Base-by-base conservation (phyloP, 768 basidiomycete genomes). In the Kwoniella mangroviensis region DNA sequence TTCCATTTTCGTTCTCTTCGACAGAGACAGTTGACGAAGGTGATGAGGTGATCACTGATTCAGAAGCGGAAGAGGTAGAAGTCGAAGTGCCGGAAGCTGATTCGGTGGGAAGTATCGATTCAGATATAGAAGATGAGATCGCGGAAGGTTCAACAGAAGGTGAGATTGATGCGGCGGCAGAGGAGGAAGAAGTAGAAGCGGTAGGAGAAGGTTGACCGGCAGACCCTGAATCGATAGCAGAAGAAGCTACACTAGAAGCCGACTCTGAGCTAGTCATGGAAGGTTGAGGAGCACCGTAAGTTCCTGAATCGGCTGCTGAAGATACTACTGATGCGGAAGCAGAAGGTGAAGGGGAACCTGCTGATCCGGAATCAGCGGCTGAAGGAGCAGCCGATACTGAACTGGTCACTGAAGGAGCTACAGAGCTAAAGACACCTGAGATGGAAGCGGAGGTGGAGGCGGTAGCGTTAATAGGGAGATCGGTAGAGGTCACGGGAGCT, bases 1-100 rank as follows among this genome's bases (percentile, higher is more conserved):
- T 72, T 13, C 79, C 80, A 53, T 74, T 62, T 7, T 78, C 80
- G 63, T 77, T 74, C 61, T 74, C 75, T 3, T 52, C 53, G 13
- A 73, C 69, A 9, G 70, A 62, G 7, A 21, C 26, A 24, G 70
- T 41, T 7, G 69, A 43, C 24, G 69, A 19, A 43, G 73, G 67
- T 10, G 70, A 68, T 15, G 74, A 60, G 40, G 73, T 75, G 24
- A 80, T 73, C 22, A 61, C 59, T n/a, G 77, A 63, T n/a, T 65
- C 67, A 24, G 60, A 19, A 41, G 76, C 68, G n/a, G 71, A 73
- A 3, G 60, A 65, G 34, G 34, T 34, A 7, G 6, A 34, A 34
- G 34, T 34, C 6, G 34, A 34, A 34, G 73, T 71, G 22, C 28
- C 17, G 17, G 67, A 58, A 9, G 65, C 53, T 22, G 64, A n/a